Evolutionary conservation across 1,139 yeast species (phyloP).

Genomic region (Candida smagusa): DNA sequence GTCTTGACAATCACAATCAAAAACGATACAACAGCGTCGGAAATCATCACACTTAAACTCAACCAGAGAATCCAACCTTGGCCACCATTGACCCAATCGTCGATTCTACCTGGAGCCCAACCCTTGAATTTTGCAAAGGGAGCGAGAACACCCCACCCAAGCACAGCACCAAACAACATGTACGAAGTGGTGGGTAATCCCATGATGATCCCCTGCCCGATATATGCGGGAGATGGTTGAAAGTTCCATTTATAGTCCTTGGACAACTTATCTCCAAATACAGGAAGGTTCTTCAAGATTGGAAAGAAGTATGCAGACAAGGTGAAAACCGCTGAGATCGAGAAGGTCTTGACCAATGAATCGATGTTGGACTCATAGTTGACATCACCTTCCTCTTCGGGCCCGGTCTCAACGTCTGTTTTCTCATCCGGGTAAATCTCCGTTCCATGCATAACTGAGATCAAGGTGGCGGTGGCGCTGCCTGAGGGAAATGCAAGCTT

Average conservation of each 20-base stretch:
- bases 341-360: constrained; percentile 58
- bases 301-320: constrained; percentile 72
- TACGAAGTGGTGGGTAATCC: constrained; percentile 88
- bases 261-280: constrained; percentile 71
- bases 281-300: constrained; percentile 60
- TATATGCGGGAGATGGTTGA: constrained; percentile 95
- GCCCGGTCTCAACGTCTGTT: not conserved
- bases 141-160: constrained; percentile 91
- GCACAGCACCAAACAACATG: constrained; percentile 83
- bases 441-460: constrained; percentile 79
- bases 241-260: constrained; percentile 75
- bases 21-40: constrained; percentile 84
- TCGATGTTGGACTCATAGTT: constrained; percentile 54
- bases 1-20: constrained; percentile 57
- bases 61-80: constrained; percentile 99
- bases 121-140: constrained; percentile 67
- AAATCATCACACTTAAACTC: constrained; percentile 88
- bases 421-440: constrained; percentile 45
- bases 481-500: constrained; percentile 93
- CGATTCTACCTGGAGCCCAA: constrained; percentile 90
- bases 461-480: constrained; percentile 90
- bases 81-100: constrained; percentile 90
- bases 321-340: constrained; percentile 71
- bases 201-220: constrained; percentile 98
- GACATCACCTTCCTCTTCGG: not conserved